Conservation (phyloP, 495 filamentous ascomycete species). For the Astrothelium subdiscretum region DNA sequence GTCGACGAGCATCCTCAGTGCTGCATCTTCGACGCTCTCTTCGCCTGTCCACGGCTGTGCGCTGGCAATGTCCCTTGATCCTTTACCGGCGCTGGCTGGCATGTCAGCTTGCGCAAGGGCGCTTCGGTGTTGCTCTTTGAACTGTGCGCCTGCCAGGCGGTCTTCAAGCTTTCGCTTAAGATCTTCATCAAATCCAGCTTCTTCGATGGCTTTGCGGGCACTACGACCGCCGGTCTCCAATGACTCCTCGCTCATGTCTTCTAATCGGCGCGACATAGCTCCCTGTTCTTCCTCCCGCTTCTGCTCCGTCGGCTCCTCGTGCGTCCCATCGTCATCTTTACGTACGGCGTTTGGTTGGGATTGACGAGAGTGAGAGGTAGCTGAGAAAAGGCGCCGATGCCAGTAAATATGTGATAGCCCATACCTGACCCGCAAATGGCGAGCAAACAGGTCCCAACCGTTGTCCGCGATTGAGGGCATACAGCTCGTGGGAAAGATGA, state of each 20-base stretch:
- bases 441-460: conserved; percentile 17
- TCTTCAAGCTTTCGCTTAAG: conserved; percentile 64
- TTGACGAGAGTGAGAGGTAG: not conserved
- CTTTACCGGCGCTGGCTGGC: conserved; percentile 53
- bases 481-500: not conserved
- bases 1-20: conserved; percentile 82
- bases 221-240: conserved; percentile 59
- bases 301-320: not conserved
- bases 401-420: conserved; percentile 5
- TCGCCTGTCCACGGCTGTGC: conserved; percentile 67
- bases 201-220: conserved; percentile 61
- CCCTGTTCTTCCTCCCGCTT: conserved; percentile 24
- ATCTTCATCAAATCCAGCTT: conserved; percentile 81
- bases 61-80: conserved; percentile 59
- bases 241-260: conserved; percentile 69
- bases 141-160: conserved; percentile 57
- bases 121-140: conserved; percentile 54
- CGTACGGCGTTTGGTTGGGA: not conserved
- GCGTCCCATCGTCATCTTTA: conserved; percentile 5
- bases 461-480: not conserved
- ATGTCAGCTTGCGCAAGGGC: conserved; percentile 58
- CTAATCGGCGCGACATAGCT: conserved; percentile 62
- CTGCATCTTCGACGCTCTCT: conserved; percentile 60
- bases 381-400: not conserved
- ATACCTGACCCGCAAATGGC: conserved; percentile 21